Conservation (phyloP, 2,329 filamentous ascomycete genomes). For the Diaporthe aspalathi region DNA sequence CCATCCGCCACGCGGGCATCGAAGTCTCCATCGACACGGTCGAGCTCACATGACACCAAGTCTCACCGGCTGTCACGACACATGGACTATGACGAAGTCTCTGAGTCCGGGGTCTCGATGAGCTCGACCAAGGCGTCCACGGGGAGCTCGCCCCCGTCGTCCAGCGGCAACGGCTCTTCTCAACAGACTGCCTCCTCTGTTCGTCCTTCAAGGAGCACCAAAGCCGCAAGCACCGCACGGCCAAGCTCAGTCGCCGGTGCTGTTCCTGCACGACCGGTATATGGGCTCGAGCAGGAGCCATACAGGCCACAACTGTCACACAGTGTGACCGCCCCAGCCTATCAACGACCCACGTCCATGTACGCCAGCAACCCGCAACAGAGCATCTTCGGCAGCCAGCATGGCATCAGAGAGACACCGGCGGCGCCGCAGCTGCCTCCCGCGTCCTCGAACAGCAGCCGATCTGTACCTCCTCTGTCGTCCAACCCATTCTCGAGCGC, state of each 20-base stretch:
- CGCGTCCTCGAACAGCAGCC: slow-evolving; percentile 24
- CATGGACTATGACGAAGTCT: slow-evolving; percentile 28
- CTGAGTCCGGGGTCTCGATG: slow-evolving; percentile 26
- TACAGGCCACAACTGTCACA: slow-evolving; percentile 30
- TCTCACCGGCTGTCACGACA: slow-evolving; percentile 27
- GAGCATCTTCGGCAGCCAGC: slow-evolving; percentile 37
- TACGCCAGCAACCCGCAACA: slow-evolving; percentile 30
- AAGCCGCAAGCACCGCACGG: slow-evolving; percentile 19
- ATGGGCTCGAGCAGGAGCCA: slow-evolving; percentile 34
- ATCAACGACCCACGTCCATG: slow-evolving; percentile 12
- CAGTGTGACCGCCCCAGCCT: slow-evolving; percentile 15
- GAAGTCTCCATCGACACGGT: slow-evolving; percentile 11
- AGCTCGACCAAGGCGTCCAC: slow-evolving; percentile 35
- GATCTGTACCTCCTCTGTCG: not conserved
- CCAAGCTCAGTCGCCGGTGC: slow-evolving; percentile 11
- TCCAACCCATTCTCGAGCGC: slow-evolving; percentile 17
- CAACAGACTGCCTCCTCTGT: slow-evolving; percentile 31
- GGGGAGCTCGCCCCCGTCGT: slow-evolving; percentile 24
- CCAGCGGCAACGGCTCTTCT: slow-evolving; percentile 21
- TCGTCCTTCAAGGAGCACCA: slow-evolving; percentile 26
- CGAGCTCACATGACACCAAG: slow-evolving; percentile 21
- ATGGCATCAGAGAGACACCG: slow-evolving; percentile 37
- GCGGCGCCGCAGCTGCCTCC: slow-evolving; percentile 23
- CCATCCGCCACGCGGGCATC: not conserved
- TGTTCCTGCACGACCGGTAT: slow-evolving; percentile 17